Evolutionary conservation across 2,329 filamentous ascomycete genomes (phyloP).

Genomic region (Boeremia exigua): DNA sequence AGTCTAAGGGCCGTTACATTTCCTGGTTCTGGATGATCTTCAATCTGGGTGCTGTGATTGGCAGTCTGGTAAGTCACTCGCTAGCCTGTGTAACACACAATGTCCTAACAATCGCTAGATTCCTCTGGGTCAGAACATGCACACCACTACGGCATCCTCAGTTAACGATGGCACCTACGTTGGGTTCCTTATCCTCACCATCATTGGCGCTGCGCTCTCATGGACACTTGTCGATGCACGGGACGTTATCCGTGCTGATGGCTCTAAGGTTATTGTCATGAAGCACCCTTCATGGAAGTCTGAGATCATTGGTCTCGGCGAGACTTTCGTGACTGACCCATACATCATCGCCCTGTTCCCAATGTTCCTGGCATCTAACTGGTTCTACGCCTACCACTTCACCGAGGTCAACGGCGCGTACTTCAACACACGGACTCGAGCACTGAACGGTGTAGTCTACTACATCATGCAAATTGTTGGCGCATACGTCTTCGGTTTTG

Average conservation of each 20-base stretch:
- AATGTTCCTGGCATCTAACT: constrained; percentile 81
- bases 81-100: constrained; percentile 41
- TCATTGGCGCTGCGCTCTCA: constrained; percentile 71
- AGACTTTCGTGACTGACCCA: constrained; percentile 73
- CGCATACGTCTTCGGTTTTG: constrained; percentile 73
- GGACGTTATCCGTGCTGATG: constrained; percentile 76
- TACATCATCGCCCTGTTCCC: constrained; percentile 80
- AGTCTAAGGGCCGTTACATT: constrained; percentile 85
- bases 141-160: constrained; percentile 57
- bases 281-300: constrained; percentile 88
- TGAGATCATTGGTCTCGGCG: constrained; percentile 76
- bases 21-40: constrained; percentile 95
- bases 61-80: constrained; percentile 65
- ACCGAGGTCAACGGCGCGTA: constrained; percentile 73
- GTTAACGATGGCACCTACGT: constrained; percentile 85
- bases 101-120: constrained; percentile 56
- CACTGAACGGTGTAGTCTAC: constrained; percentile 82
- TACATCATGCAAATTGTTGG: constrained; percentile 80
- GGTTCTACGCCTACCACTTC: constrained; percentile 82
- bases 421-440: constrained; percentile 75
- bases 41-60: constrained; percentile 89
- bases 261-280: constrained; percentile 81
- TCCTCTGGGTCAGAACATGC: constrained; percentile 74
- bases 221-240: constrained; percentile 74
- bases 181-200: constrained; percentile 84